Percentiles rank a stretch among this genome's conserved stretches.
phyloP scores from a whole-genome alignment of 495 filamentous ascomycete species.

The Hyaloscypha finlandica region DNA sequence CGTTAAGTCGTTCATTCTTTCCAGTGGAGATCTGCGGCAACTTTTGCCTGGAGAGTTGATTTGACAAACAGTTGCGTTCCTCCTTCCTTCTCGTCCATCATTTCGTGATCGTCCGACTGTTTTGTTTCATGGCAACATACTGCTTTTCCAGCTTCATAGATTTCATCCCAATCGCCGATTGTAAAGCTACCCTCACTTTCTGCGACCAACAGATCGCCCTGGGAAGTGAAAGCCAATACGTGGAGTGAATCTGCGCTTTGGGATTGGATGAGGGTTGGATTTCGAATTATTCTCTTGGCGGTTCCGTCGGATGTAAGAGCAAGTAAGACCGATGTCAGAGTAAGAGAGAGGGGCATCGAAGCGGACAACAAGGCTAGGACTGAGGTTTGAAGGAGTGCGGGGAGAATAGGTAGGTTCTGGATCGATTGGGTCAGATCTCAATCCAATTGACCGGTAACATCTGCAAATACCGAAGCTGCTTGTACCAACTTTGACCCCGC shows the following conservation, averaged over 20 bases:
- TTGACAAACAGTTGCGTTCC: conserved; percentile 63
- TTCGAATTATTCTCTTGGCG: conserved; percentile 43
- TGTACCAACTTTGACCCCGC: conserved; percentile 52
- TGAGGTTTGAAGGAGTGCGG: conserved; percentile 71
- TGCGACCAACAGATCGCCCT: conserved; percentile 70
- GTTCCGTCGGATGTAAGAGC: conserved; percentile 54
- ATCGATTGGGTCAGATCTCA: conserved; percentile 19
- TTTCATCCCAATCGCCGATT: conserved; percentile 73
- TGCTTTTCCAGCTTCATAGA: conserved; percentile 61
- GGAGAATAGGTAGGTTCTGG: conserved; percentile 74
- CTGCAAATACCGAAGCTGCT: conserved; percentile 46
- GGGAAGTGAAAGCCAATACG: conserved; percentile 74
- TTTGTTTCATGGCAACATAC: conserved; percentile 59
- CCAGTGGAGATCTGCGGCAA: conserved; percentile 61
- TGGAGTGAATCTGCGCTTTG: conserved; percentile 67
- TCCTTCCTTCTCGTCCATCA: conserved; percentile 41
- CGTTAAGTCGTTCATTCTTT: conserved; percentile 45
- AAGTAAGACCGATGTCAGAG: conserved; percentile 63
- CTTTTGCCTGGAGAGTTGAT: conserved; percentile 61
- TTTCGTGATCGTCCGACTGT: conserved; percentile 43
- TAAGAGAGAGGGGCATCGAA: conserved; percentile 71
- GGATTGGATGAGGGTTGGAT: conserved; percentile 58
- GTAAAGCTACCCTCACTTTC: conserved; percentile 83
- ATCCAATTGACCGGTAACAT: not conserved
- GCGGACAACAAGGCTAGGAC: conserved; percentile 76